A percentile compares a stretch with the other conserved stretches of the same genome.
Conservation (phyloP, 169 alveolate genomes). For the Plasmodium coatneyi region DNA sequence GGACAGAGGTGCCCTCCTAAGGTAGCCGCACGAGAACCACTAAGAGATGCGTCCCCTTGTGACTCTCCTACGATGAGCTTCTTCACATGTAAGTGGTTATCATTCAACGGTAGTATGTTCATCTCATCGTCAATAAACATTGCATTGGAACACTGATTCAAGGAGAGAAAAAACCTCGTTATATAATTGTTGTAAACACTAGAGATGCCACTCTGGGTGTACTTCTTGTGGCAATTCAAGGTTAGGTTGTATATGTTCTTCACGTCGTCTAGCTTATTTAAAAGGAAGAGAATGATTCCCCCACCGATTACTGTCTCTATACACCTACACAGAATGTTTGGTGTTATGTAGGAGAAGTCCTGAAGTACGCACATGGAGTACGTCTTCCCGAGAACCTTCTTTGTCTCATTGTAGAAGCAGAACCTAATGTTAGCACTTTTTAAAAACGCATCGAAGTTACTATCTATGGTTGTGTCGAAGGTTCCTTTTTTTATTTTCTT, state of each 20-base stretch:
- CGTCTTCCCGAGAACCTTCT: constrained; percentile 96
- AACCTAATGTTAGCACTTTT: constrained; percentile 95
- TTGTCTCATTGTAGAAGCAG: constrained; percentile 98
- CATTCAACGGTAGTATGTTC: constrained; percentile 96
- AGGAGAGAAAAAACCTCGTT: constrained; percentile 92
- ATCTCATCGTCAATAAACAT: constrained; percentile 99
- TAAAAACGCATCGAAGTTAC: constrained; percentile 97
- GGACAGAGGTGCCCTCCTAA: constrained; percentile 49
- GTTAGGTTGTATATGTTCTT: constrained; percentile 89
- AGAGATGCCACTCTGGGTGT: constrained; percentile 89
- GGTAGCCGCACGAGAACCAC: neutral
- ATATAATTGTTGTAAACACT: constrained; percentile 95
- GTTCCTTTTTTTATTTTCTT: constrained; percentile 94
- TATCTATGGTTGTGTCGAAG: constrained; percentile 95
- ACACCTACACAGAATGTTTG: constrained; percentile 99
- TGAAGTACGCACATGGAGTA: constrained; percentile 96
- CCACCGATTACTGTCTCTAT: constrained; percentile 99
- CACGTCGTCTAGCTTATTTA: constrained; percentile 91
- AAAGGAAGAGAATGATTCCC: constrained; percentile 93
- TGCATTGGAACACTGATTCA: constrained; percentile 90
- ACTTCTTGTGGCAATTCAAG: constrained; percentile 97
- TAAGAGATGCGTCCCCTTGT: neutral
- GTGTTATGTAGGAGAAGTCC: constrained; percentile 99
- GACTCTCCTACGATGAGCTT: neutral
- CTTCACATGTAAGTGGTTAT: constrained; percentile 43